phyloP scores from a whole-genome alignment of 2,329 filamentous ascomycete species.

The Xylariaceae sp. region DNA sequence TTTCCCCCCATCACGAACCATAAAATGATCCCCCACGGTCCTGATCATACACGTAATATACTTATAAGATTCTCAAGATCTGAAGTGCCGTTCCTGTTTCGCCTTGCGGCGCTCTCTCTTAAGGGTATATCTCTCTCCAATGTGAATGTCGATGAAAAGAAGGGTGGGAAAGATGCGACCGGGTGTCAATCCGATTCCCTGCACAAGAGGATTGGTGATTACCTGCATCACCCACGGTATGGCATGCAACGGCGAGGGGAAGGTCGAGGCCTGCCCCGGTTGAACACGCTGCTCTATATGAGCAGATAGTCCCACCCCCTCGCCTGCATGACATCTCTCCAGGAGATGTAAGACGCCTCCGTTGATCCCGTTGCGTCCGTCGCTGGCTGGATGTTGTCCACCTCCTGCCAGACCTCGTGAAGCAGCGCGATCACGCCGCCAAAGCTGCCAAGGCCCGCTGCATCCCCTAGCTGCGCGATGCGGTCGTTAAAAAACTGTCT shows the following conservation, averaged over 20 bases:
- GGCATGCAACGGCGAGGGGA: conserved; percentile 24
- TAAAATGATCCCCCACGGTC: too few species aligned
- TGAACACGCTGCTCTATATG: conserved; percentile 51
- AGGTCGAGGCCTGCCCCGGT: conserved; percentile 8
- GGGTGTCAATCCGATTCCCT: conserved; percentile 18
- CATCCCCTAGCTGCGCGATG: conserved; percentile 66
- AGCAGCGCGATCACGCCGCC: conserved; percentile 75
- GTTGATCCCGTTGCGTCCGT: conserved; percentile 33
- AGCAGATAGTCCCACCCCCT: conserved; percentile 91
- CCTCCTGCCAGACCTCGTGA: conserved; percentile 77
- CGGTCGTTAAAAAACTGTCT: conserved; percentile 73
- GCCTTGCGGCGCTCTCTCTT: conserved; percentile 32
- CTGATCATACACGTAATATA: too few species aligned
- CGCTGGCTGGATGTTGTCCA: conserved; percentile 47
- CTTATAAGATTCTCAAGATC: conserved; percentile 20
- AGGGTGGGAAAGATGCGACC: conserved; percentile 24
- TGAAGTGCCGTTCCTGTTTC: conserved; percentile 30
- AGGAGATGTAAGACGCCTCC: conserved; percentile 69
- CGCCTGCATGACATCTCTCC: conserved; percentile 88
- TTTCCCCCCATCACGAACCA: too few species aligned
- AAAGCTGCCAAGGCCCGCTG: conserved; percentile 77
- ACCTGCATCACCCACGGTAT: conserved; percentile 33
- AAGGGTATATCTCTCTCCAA: conserved; percentile 22
- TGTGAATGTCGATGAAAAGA: conserved; percentile 22
- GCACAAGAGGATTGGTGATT: conserved; percentile 31